Evolutionary conservation across 2,329 filamentous ascomycete species (phyloP).

Genomic region (Aspergillus eucalypticola): DNA sequence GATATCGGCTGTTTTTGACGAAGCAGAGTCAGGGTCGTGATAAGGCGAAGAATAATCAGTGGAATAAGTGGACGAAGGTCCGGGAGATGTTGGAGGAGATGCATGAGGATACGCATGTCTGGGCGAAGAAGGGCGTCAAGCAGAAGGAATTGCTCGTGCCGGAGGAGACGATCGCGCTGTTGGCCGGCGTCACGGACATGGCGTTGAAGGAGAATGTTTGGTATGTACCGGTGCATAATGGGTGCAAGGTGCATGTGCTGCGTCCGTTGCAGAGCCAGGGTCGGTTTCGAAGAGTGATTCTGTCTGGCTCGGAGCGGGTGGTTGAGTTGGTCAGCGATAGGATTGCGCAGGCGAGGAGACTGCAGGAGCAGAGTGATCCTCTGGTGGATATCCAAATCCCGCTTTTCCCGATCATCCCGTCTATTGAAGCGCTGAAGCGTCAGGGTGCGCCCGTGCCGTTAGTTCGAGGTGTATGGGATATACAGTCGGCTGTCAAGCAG

Average conservation of each 20-base stretch:
- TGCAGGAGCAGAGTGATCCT: slow-evolving; percentile 31
- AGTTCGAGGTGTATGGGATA: slow-evolving; percentile 35
- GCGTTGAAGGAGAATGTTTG: slow-evolving; percentile 41
- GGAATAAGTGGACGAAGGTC: slow-evolving; percentile 29
- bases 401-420: slow-evolving; percentile 32
- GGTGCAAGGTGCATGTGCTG: slow-evolving; percentile 42
- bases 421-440: slow-evolving; percentile 25
- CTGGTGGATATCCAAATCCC: slow-evolving; percentile 32
- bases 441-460: slow-evolving; percentile 27
- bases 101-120: slow-evolving; percentile 19
- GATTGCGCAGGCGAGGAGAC: slow-evolving; percentile 25
- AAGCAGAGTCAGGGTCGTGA: neutral
- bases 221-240: slow-evolving; percentile 36
- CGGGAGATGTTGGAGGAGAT: slow-evolving; percentile 29
- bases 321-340: slow-evolving; percentile 33
- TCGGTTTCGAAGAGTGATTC: slow-evolving; percentile 34
- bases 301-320: slow-evolving; percentile 37
- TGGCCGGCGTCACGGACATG: slow-evolving; percentile 34
- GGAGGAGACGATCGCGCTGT: slow-evolving; percentile 37
- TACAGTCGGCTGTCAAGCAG: slow-evolving; percentile 7
- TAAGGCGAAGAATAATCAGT: slow-evolving; percentile 6
- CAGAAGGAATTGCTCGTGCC: slow-evolving; percentile 36
- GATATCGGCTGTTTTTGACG: slow-evolving; percentile 23
- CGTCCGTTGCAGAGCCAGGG: slow-evolving; percentile 33
- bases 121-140: slow-evolving; percentile 16